A percentile compares a stretch with the other conserved stretches of the same genome.
phyloP scores from a whole-genome alignment of 176 grass and related monocot genomes.

The Pontederia crassipes region DNA sequence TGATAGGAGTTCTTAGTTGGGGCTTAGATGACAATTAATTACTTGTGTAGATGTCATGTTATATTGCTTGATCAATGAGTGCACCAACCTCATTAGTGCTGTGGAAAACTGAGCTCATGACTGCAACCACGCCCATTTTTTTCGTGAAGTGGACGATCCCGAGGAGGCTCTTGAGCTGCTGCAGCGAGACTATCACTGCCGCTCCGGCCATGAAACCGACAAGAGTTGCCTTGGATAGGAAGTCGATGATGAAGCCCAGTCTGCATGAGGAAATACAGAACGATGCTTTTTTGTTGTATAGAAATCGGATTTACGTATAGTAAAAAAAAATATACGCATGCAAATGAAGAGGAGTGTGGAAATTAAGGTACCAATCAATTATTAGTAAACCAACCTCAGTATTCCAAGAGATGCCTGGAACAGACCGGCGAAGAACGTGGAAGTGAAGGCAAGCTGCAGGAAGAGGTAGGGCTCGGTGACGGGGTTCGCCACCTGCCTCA shows the following conservation, averaged over 20 bases:
- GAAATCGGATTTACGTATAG: not conserved
- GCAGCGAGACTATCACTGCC: slow-evolving; percentile 83
- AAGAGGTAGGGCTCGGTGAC: slow-evolving; percentile 54
- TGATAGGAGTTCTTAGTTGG: not conserved
- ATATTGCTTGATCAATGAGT: no score
- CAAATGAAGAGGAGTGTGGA: not conserved
- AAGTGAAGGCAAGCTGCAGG: slow-evolving; percentile 88
- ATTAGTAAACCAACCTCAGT: slow-evolving; percentile 24
- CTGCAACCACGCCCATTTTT: slow-evolving; percentile 67
- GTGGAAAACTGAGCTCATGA: slow-evolving; percentile 78
- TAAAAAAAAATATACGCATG: not conserved
- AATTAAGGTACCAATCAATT: not conserved
- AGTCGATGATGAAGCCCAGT: slow-evolving; percentile 84
- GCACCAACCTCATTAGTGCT: slow-evolving; percentile 44
- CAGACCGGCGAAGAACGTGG: slow-evolving; percentile 78
- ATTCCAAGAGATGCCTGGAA: slow-evolving; percentile 92
- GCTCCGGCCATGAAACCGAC: slow-evolving; percentile 96
- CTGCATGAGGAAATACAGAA: slow-evolving; percentile 7
- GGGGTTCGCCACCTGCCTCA: slow-evolving; percentile 64
- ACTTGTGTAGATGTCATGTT: no score
- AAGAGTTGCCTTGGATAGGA: slow-evolving; percentile 83
- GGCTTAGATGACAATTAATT: not conserved
- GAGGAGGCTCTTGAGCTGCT: slow-evolving; percentile 80
- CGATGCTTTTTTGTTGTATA: not conserved
- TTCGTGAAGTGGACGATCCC: slow-evolving; percentile 93